Conservation (phyloP, 1,284 basidiomycete genomes). For the Pterulicium gracile region DNA sequence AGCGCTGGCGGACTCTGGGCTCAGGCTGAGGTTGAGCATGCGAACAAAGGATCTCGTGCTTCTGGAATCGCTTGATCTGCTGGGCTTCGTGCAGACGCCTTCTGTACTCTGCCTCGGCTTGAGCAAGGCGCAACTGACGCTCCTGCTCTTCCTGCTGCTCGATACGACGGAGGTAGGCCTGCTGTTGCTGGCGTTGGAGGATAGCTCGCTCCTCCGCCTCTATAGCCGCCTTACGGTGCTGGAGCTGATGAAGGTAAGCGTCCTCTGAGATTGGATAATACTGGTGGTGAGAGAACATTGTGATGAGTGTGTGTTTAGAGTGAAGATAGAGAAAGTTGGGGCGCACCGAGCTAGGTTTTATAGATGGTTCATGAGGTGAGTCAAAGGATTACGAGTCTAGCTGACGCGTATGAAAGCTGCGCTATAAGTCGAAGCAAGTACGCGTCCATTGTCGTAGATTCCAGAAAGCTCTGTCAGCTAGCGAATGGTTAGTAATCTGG, state of each 20-base stretch:
- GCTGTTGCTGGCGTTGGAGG: background rate
- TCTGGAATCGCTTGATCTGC: background rate
- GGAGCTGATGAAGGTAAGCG: background rate
- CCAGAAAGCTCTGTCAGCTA: too few relatives aligned
- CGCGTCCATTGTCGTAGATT: too few relatives aligned
- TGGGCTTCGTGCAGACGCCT: background rate
- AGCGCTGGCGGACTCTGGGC: background rate
- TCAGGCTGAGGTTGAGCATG: background rate
- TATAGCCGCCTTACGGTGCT: background rate
- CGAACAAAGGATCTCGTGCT: background rate
- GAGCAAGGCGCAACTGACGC: background rate
- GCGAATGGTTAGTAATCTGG: too few relatives aligned
- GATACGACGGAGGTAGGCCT: background rate
- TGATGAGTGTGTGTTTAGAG: background rate
- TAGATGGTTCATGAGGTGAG: background rate
- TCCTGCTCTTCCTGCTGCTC: background rate
- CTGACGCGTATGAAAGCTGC: too few relatives aligned
- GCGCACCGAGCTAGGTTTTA: conserved; percentile 1
- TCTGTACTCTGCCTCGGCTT: background rate
- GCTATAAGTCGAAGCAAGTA: too few relatives aligned
- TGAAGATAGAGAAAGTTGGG: background rate
- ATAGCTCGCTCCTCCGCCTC: background rate
- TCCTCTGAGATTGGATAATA: background rate
- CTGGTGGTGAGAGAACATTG: conserved; percentile 1
- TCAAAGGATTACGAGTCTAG: background rate